Base-by-base conservation (phyloP, 345 rosid genomes). In the Ceriops zippeliana region DNA sequence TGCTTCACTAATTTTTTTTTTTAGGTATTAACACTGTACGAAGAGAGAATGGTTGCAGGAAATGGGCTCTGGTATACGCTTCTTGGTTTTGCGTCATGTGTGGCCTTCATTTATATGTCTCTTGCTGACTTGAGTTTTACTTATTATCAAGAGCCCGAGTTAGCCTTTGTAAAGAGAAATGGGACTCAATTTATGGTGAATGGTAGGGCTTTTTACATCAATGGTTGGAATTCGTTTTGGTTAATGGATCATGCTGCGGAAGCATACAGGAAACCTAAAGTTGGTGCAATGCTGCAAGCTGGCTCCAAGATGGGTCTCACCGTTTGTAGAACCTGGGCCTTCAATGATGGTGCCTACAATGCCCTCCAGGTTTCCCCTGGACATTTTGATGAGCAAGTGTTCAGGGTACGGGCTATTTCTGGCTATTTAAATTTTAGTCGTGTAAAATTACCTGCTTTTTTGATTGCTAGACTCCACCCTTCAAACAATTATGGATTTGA, bases 191-290 rank as follows among this genome's bases (percentile, higher is more conserved):
- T 93, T 74, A 57, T 83, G 79, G 68, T 88, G 52, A 90, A 88
- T 60, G 96, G 91, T 11, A 84, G 80, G 71, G 51, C 75, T 4
- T 85, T 86, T 35, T 89, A 83, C 71, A 80, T 91, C 10, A 91
- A 91, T 59, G 99, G 99, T 5, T 93, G 96, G 97, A 93, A 93
- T 75, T 91, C 96, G 30, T 93, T 83, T 77, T 93, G 99, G 99
- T 80, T 93, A 75, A 87, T 91, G 99, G 97, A 86, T 51, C 91
- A 86, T 32, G 91, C 96, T 52, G 96, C 76, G 27, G 89, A 90
- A 63, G 93, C 79, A 31, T 75, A 84, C 52, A 84, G 82, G 72
- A 85, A 78, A 73, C 80, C 83, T 37, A 90, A 85, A 76, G 84
- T 88, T 60, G 69, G 80, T 62, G 86, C 80, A 59, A 88, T 93